Evolutionary conservation across 768 basidiomycete genomes (phyloP), one percentile per base, ranked within the genome.

Genomic region (Chalciporus pseudorubinellus): DNA sequence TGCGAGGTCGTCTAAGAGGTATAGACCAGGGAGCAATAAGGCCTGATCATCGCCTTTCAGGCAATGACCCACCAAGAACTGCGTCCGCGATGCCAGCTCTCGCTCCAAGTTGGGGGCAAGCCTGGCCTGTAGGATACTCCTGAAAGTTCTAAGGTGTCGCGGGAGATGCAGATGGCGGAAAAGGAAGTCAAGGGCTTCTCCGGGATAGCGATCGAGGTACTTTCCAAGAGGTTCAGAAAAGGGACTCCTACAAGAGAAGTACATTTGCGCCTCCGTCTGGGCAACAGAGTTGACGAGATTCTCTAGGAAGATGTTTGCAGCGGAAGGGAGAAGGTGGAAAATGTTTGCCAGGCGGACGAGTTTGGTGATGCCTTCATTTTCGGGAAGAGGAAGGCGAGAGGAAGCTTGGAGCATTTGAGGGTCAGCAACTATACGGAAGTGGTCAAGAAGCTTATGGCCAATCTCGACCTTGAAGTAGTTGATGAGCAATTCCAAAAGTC

Each of bases 391-490:
- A 5, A 89, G 77, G 51, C 84, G 82, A 0, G 92, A 84, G 0
- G 94, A 88, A 42, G 82, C 83, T 51, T 81, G 79, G 22, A 98
- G 77, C 75, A 91, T 85, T 57, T 86, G 85, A 13, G 92, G 87
- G 62, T 95, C 93, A 21, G 95, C 91, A 19, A 99, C 87, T 33
- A 88, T 84, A 39, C 87, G 85, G 72, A 95, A 98, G 67, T 99
- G 97, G 61, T 98, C 97, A 19, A 99, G 77, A 7, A 99, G 82
- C 71, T 99, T 99, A 68, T 91, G 83, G 1, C 97, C 97, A 53
- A 99, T 98, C 73, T 99, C 97, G 16, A 99, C 95, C 69, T 98
- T 98, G 84, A 99, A 99, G 72, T 99, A 98, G 68, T 98, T 98
- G 34, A 94, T 97, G 49, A 99, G 73, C 7, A 99, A 80, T 67